These are phyloP conservation scores for Schoenoplectus tabernaemontani DNA, from an alignment of 202 grass and related monocot species.

Conservation along the genomic window DNA sequence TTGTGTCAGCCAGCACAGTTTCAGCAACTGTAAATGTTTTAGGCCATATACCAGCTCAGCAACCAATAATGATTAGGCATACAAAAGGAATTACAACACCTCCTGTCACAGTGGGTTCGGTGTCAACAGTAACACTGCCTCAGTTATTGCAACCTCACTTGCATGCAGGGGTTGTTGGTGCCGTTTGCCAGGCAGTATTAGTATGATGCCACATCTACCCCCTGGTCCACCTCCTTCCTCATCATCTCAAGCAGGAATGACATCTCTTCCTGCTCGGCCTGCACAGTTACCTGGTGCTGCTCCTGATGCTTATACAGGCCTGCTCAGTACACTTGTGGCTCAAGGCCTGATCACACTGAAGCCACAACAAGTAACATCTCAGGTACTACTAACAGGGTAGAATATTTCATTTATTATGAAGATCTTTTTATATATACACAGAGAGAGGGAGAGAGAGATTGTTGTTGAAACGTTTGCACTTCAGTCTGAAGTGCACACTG, in stretches of 20 bases:
- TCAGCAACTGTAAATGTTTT: background rate
- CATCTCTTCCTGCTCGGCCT: conserved; percentile 36
- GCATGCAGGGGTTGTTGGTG: background rate
- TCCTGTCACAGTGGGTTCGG: background rate
- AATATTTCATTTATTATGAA: background rate
- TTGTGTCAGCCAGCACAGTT: background rate
- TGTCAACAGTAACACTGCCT: background rate
- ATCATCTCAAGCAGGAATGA: too few species aligned
- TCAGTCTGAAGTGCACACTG: too few species aligned
- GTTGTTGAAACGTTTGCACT: too few species aligned
- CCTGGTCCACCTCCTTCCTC: conserved; percentile 35
- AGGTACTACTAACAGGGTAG: conserved; percentile 37
- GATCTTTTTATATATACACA: too few species aligned
- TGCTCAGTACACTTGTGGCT: conserved; percentile 77
- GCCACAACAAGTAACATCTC: conserved; percentile 32
- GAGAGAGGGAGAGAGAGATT: too few species aligned
- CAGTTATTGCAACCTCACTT: background rate
- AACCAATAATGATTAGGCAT: conserved; percentile 15
- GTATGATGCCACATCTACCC: conserved; percentile 51
- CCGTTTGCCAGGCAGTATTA: conserved; percentile 17
- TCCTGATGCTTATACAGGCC: conserved; percentile 34
- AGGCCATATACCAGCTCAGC: too few species aligned
- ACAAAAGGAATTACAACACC: conserved; percentile 22
- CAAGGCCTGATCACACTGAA: too few species aligned
- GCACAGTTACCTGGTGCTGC: conserved; percentile 22